These are phyloP conservation scores for Capsicum chinense DNA, from an alignment of 257 asterid species.

Conservation along the genomic window DNA sequence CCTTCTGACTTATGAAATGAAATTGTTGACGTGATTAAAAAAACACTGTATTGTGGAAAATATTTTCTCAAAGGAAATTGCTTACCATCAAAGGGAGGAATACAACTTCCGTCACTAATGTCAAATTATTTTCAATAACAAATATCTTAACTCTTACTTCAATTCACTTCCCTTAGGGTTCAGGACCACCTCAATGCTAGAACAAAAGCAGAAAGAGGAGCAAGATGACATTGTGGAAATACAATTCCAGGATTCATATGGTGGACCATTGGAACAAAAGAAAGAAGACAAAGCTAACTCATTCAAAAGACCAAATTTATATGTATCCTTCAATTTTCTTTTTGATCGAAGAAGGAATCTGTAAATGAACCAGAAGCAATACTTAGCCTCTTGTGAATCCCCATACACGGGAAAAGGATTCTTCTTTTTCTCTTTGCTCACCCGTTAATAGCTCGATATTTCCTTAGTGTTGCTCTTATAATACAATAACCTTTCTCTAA, in stretches of 20 bases:
- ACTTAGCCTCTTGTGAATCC: neutral
- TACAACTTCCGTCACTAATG: neutral
- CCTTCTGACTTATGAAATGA: too few relatives aligned
- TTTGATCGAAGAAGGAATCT: neutral
- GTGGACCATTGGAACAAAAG: neutral
- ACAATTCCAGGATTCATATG: conserved; percentile 5
- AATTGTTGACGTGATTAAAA: too few relatives aligned
- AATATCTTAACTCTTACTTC: neutral
- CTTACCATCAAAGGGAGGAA: conserved; percentile 18
- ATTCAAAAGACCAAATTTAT: conserved; percentile 7
- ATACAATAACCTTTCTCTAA: neutral
- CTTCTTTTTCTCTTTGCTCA: neutral
- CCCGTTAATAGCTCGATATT: conserved; percentile 7
- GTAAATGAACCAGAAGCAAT: neutral
- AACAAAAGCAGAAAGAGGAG: neutral
- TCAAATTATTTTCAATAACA: conserved; percentile 16
- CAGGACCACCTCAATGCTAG: neutral
- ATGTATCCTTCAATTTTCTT: neutral
- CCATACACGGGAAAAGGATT: neutral
- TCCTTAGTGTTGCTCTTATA: neutral
- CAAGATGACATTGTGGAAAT: neutral
- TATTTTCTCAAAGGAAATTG: neutral
- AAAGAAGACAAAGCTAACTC: conserved; percentile 11
- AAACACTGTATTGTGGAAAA: neutral
- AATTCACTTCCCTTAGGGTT: neutral